Evolutionary conservation across 768 basidiomycete genomes (phyloP), one percentile per base, ranked within the genome.

Genomic region (Hygrophorus pudorinus): DNA sequence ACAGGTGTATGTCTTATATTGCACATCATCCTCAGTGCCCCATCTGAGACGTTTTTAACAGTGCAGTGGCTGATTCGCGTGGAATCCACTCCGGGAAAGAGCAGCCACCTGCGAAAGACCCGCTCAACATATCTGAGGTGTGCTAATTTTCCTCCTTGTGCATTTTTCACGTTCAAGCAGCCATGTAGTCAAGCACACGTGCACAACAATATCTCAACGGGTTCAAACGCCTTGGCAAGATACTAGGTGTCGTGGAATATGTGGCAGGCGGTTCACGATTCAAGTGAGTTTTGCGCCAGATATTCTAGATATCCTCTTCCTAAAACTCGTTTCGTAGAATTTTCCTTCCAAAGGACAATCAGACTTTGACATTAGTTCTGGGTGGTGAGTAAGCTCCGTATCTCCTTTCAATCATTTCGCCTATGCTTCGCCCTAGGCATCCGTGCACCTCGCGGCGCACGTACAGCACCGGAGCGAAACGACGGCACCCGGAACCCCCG

Each of bases 71-170:
- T 1, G 94, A 91, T 36, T 60, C 64, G 3, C 78, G 84, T 41
- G 94, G 94, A 2, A 75, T 98, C 16, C 94, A 99, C 58, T 92
- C 90, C 11, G 84, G 85, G 16, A 97, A 97, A 64, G 94, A 97
- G 31, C 65, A 83, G 28, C 72, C 86, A 1, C 59, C 85, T 13
- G 81, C 84, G 0, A 88, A 81, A 57, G 76, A 79, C 38, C 82
- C 96, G 17, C 69, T 89, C 34, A 97, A 98, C 63, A 81, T 94
- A 18, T 96, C 91, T 2, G 94, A 99, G 72, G 88, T 87, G 53
- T 3, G 31, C 13, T 28, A 43, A 1, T 31, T 33, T 17, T 33
- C 16, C 30, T 9, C 30, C 24, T 27, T 30, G 21, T 40, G 1
- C 41, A 34, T 27, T 41, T 34, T 42, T 32, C 20, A 38, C 47